Evolutionary conservation across 371 early-diverging fungal genomes (phyloP).

Genomic region (Phascolomyces articulosus): DNA sequence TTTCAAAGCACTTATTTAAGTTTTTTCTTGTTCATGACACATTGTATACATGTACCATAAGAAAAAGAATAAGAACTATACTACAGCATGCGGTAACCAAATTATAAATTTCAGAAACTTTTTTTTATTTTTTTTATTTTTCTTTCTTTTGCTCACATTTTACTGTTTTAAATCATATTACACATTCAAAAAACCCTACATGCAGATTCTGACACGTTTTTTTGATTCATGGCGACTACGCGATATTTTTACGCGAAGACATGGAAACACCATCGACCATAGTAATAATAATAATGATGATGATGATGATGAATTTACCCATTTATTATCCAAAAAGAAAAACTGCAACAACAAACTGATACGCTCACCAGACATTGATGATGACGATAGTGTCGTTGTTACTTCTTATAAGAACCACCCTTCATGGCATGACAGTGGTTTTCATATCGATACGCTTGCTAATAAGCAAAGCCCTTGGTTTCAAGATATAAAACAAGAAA

Average conservation of each 20-base stretch:
- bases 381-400: no score
- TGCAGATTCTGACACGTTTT: not conserved
- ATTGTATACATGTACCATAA: no score
- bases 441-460: not conserved
- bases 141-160: not conserved
- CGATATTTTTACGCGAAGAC: not conserved
- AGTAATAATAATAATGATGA: no score
- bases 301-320: not conserved
- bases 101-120: no score
- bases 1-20: no score
- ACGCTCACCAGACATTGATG: no score
- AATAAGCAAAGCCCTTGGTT: not conserved
- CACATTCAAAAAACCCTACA: no score
- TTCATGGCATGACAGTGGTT: not conserved
- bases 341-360: not conserved
- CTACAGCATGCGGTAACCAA: no score
- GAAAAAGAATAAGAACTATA: no score
- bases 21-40: no score
- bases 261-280: no score
- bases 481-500: conserved; percentile 6
- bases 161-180: not conserved
- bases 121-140: not conserved
- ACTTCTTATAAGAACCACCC: no score
- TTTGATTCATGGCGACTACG: not conserved
- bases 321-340: not conserved